These are phyloP conservation scores for Candida mattraensis DNA, from an alignment of 805 yeast species.

Conservation along the genomic window DNA sequence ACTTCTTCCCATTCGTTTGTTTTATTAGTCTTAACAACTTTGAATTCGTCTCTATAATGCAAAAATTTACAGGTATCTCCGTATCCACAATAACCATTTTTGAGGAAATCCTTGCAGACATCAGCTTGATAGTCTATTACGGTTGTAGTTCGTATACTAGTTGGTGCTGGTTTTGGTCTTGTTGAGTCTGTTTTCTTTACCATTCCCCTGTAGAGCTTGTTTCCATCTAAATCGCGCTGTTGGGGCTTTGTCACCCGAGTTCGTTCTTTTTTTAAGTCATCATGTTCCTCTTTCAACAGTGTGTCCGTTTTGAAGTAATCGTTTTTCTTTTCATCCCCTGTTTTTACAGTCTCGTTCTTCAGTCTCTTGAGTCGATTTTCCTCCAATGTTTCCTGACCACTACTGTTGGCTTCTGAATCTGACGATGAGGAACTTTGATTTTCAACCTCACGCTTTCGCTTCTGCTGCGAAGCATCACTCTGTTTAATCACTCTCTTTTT, in stretches of 20 bases:
- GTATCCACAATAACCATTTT: slow-evolving; percentile 94
- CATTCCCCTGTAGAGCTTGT: slow-evolving; percentile 32
- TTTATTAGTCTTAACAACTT: slow-evolving; percentile 42
- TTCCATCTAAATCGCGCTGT: slow-evolving; percentile 19
- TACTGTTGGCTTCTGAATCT: slow-evolving; percentile 1
- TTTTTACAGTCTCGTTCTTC: not conserved
- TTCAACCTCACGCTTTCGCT: slow-evolving; percentile 5
- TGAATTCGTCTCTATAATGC: slow-evolving; percentile 86
- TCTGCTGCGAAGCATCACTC: slow-evolving; percentile 6
- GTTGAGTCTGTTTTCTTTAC: slow-evolving; percentile 12
- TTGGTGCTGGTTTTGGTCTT: slow-evolving; percentile 30
- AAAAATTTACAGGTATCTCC: slow-evolving; percentile 96
- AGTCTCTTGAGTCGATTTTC: slow-evolving; percentile 2
- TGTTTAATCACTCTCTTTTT: slow-evolving; percentile 35
- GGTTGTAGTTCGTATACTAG: slow-evolving; percentile 63
- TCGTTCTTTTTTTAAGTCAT: slow-evolving; percentile 3
- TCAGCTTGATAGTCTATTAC: slow-evolving; percentile 88
- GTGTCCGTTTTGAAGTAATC: slow-evolving; percentile 25
- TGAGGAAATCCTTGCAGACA: slow-evolving; percentile 86
- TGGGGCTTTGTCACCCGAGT: not conserved
- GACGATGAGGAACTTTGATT: not conserved
- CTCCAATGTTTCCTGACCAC: slow-evolving; percentile 1
- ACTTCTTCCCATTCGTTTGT: slow-evolving; percentile 63
- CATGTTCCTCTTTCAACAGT: slow-evolving; percentile 24
- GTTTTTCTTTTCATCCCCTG: not conserved